A percentile compares a stretch with the other conserved stretches of the same genome.
phyloP scores from a whole-genome alignment of 345 rosid species.

The Eucalyptus shirleyi region DNA sequence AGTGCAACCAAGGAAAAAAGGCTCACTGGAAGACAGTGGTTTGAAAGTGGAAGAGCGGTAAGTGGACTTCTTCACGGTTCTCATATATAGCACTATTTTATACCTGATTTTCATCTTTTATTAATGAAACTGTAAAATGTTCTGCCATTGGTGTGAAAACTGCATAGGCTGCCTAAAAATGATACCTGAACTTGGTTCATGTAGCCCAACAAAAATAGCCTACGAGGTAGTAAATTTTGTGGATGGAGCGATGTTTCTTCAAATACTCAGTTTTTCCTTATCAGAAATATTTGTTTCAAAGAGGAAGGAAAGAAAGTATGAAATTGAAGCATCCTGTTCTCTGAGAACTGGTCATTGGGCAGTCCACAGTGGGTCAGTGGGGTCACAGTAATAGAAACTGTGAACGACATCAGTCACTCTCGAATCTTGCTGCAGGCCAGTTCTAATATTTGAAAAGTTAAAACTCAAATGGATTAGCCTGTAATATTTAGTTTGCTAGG shows the following conservation, averaged over 20 bases:
- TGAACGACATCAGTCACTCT: not conserved
- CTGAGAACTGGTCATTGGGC: not conserved
- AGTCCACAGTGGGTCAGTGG: not conserved
- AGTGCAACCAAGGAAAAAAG: conserved; percentile 69
- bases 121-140: not conserved
- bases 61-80: not conserved
- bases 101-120: not conserved
- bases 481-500: not conserved
- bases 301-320: not conserved
- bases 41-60: conserved; percentile 84
- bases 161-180: not conserved
- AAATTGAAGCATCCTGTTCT: not conserved
- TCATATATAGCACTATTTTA: not conserved
- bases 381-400: not conserved
- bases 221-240: not conserved
- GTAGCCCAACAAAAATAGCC: not conserved
- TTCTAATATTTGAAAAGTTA: not conserved
- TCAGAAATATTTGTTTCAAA: not conserved
- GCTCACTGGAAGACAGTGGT: conserved; percentile 91
- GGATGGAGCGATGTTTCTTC: not conserved
- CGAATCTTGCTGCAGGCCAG: not conserved
- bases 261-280: not conserved
- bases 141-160: not conserved
- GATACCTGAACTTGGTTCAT: not conserved
- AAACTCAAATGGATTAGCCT: not conserved